Evolutionary conservation across 2,329 filamentous ascomycete genomes (phyloP).

Genomic region (Pseudocercospora fijiensis): DNA sequence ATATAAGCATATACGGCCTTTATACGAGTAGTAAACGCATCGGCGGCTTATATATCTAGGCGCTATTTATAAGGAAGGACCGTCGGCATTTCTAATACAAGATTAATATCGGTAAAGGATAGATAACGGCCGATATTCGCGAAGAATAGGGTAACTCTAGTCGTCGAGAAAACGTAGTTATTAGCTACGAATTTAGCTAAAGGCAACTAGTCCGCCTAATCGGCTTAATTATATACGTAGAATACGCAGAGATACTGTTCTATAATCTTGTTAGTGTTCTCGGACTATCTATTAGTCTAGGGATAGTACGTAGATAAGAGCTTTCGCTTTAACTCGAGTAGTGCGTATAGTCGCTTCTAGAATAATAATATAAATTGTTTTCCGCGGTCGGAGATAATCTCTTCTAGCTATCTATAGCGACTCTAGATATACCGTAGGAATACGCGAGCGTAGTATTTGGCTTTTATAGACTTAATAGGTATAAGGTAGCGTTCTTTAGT

Average conservation of each 20-base stretch:
- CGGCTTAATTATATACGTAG: background rate
- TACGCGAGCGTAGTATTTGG: background rate
- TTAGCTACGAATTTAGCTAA: background rate
- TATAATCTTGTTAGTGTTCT: background rate
- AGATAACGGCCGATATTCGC: background rate
- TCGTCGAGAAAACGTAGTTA: background rate
- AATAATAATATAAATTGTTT: background rate
- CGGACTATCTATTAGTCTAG: background rate
- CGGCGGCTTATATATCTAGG: background rate
- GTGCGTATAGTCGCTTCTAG: background rate
- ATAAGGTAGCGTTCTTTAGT: slow-evolving; percentile 4
- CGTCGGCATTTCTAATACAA: background rate
- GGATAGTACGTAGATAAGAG: too few species aligned
- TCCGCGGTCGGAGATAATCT: background rate
- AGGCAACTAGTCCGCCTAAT: background rate
- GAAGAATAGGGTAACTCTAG: background rate
- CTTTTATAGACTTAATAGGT: slow-evolving; percentile 4
- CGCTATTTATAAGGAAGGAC: background rate
- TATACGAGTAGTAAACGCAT: background rate
- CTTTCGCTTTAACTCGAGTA: background rate
- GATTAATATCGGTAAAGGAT: background rate
- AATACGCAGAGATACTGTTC: background rate
- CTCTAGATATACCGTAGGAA: slow-evolving; percentile 1
- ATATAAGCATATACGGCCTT: background rate
- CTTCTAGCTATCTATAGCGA: background rate